Percentiles rank a stretch among this genome's conserved stretches.
Conservation (phyloP, 208 protist genomes). For the Acanthamoeba lenticulata region DNA sequence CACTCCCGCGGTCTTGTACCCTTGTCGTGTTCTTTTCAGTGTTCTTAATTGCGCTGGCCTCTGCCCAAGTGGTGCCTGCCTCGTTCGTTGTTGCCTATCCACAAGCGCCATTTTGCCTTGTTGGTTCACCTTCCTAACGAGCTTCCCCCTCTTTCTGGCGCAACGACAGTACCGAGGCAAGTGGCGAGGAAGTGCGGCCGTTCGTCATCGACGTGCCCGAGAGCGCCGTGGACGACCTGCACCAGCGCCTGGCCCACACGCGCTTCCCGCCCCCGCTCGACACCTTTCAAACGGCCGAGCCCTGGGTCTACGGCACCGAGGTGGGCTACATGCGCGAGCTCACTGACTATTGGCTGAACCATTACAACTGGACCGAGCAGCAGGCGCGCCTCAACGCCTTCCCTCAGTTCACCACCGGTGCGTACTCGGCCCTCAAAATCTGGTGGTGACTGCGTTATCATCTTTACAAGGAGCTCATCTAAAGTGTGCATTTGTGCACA, state of each 20-base stretch:
- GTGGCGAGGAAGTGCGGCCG: neutral
- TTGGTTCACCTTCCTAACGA: no score
- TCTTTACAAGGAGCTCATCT: neutral
- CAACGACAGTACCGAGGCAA: no score
- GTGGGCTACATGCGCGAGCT: slow-evolving; percentile 23
- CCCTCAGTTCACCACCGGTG: slow-evolving; percentile 41
- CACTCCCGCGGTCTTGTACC: no score
- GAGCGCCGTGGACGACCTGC: slow-evolving; percentile 16
- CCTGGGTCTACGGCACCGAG: neutral
- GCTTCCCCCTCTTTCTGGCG: no score
- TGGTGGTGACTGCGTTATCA: no score
- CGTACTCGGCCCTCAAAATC: neutral
- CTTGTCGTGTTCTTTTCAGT: no score
- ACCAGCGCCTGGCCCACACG: neutral
- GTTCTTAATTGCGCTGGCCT: no score
- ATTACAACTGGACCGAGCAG: slow-evolving; percentile 27
- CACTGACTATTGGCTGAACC: slow-evolving; percentile 13
- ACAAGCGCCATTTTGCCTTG: no score
- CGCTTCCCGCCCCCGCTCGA: neutral
- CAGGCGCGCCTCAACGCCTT: slow-evolving; percentile 14
- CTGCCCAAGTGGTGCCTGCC: no score
- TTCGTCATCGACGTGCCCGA: neutral
- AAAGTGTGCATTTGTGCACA: no score
- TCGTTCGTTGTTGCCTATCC: no score
- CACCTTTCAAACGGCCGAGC: neutral